phyloP scores from a whole-genome alignment of 2,329 filamentous ascomycete species.

The Paecilomyces formosus region DNA sequence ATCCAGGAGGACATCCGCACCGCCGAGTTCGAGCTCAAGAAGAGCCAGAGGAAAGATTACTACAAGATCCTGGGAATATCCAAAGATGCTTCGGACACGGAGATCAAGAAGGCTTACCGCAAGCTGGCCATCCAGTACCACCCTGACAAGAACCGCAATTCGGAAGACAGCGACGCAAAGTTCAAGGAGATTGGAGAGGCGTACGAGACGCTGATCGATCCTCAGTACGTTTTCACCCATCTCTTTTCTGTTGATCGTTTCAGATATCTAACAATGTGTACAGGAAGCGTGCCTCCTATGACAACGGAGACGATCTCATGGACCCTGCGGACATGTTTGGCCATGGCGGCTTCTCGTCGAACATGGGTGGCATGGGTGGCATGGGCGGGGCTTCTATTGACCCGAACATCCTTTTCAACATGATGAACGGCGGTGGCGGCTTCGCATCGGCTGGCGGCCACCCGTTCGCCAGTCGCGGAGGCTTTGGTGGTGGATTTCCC shows the following conservation, averaged over 20 bases:
- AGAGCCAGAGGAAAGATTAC: conserved; percentile 94
- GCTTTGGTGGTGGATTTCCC: conserved; percentile 49
- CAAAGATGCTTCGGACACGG: conserved; percentile 73
- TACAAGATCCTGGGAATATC: conserved; percentile 91
- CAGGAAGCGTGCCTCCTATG: conserved; percentile 82
- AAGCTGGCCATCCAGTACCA: conserved; percentile 91
- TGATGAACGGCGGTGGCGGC: conserved; percentile 62
- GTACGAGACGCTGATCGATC: conserved; percentile 89
- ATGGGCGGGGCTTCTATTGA: conserved; percentile 51
- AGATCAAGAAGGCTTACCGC: conserved; percentile 96
- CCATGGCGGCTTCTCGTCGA: conserved; percentile 48
- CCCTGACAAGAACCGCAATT: conserved; percentile 88
- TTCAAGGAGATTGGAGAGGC: conserved; percentile 99
- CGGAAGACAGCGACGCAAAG: conserved; percentile 73
- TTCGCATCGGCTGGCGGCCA: conserved; percentile 46
- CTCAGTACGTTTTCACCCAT: conserved; percentile 59
- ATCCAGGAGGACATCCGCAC: conserved; percentile 79
- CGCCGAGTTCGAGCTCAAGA: conserved; percentile 94
- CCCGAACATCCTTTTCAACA: conserved; percentile 72
- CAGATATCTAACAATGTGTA: conserved; percentile 5
- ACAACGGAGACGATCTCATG: conserved; percentile 84
- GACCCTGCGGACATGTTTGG: conserved; percentile 83
- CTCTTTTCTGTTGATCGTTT: conserved; percentile 4
- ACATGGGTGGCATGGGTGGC: conserved; percentile 41
- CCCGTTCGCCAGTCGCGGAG: conserved; percentile 35